Evolutionary conservation across 805 yeast genomes (phyloP), one percentile per base, ranked within the genome.

Genomic region (Yarrowia keelungensis): DNA sequence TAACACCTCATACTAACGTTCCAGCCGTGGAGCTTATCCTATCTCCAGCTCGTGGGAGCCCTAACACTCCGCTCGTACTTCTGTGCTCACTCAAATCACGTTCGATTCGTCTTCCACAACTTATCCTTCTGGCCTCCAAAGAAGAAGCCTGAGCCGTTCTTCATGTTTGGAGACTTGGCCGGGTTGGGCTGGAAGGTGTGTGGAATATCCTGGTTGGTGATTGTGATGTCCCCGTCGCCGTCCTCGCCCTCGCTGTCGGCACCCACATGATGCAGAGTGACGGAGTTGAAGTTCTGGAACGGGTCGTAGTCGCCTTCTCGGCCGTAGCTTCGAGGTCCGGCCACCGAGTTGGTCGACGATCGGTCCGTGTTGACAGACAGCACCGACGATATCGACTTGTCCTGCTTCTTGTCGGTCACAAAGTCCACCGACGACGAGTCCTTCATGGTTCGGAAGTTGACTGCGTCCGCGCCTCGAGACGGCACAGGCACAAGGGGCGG

Each of bases 401-500:
- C 51, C 43, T 59, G 58, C 36, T 62, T 64, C 59, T 67, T 62
- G 54, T 51, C 71, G 53, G 70, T 68, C 35, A 72, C 76, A 61
- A 81, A 74, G 47, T 79, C 80, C 14, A 75, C 71, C 43, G 77
- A 72, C 51, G 75, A 73, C 41, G 77, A 75, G 47, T 75, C 79
- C 69, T 74, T 74, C 58, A 76, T 62, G 38, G 69, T 50, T 16
- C 74, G 68, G 69, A 74, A 72, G 66, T 72, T 74, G 43, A 70
- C 72, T 5, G 86, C 84, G 67, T 87, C 89, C 26, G 82, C 77
- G n/a, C 82, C 86, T 59, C 82, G 81, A 11, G 86, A 82, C 53
- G 92, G 83, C 0, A 89, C 89, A 0, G 99, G 99, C 16, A 95
- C 88, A 88, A 95, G 88, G 15, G 99, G 99, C 0, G 99, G 98